Evolutionary conservation across 2,329 filamentous ascomycete species (phyloP), one percentile per base, ranked within the genome.

Genomic region (Thermothelomyces thermophilus): DNA sequence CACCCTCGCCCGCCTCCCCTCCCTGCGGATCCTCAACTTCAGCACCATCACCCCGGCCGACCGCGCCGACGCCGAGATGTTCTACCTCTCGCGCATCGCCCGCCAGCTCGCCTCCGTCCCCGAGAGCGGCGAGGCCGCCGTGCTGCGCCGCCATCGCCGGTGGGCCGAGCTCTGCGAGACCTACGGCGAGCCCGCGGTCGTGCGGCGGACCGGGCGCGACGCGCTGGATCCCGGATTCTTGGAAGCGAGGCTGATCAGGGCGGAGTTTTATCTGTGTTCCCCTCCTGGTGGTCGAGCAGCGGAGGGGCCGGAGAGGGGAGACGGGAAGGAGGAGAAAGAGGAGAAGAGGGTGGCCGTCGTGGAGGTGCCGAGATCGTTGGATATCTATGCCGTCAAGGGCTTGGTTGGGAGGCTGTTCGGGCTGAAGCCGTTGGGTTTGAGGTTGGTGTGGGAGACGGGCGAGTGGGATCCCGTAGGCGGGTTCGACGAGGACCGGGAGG

Each of bases 1-100:
- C 41, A 88, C 87, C 1, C 73, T 95, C 22, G 87, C 84, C 24
- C 86, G 90, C 2, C 72, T 96, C 1, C 76, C 78, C 1, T 70
- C 71, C 1, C 76, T 97, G 9, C 76, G 76, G 46, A 74, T 73
- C 1, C 75, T 96, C 26, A 93, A 93, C 64, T 89, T 87, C 64
- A 83, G 82, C 55, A 70, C 72, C 14, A 83, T 97, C 58, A 83
- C 82, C 0, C 59, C 73, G 1, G 80, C 84, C 36, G 90, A 97
- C 64, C 82, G 91, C 16, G 75, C 81, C 47, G 93, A 97, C 62
- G 90, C 90, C 4, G 93, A 97, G 60, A 84, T 91, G 62, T 98
- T 95, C 66, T 98, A 98, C 65, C 79, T 97, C 10, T 87, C 84
- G 0, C 79, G 86, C 47, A 93, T 96, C 51, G 86, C 79, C 10